These are phyloP conservation scores for Dionaea muscipula DNA, from an alignment of 179 eudicot species.

Conservation along the genomic window DNA sequence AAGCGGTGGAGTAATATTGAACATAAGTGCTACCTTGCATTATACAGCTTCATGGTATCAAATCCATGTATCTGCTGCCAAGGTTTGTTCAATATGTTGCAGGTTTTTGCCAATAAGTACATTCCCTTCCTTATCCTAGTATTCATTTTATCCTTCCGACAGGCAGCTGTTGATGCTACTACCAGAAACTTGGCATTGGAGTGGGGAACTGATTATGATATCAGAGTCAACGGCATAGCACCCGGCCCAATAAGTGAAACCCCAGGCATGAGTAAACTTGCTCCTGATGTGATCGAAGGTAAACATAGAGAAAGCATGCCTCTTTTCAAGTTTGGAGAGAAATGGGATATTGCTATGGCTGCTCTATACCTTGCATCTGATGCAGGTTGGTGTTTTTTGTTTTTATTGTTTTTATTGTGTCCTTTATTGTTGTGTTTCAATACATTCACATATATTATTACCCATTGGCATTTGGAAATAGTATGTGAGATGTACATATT, in stretches of 20 bases:
- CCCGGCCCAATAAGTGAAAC: slow-evolving; percentile 95
- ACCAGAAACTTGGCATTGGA: slow-evolving; percentile 91
- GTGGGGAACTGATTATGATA: slow-evolving; percentile 97
- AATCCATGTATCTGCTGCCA: slow-evolving; percentile 94
- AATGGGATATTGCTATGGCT: slow-evolving; percentile 98
- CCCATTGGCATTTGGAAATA: too few relatives aligned
- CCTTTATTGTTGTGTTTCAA: too few relatives aligned
- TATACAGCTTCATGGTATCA: slow-evolving; percentile 97
- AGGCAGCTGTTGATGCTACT: slow-evolving; percentile 95
- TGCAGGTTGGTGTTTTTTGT: slow-evolving; percentile 47
- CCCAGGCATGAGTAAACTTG: slow-evolving; percentile 84
- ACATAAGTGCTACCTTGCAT: slow-evolving; percentile 95
- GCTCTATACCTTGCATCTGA: slow-evolving; percentile 80
- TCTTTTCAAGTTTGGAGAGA: slow-evolving; percentile 75
- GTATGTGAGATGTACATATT: too few relatives aligned
- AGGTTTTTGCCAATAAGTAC: neutral
- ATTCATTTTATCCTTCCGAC: neutral
- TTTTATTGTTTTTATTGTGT: neutral
- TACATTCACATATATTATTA: too few relatives aligned
- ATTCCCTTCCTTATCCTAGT: neutral
- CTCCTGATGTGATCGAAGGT: slow-evolving; percentile 49
- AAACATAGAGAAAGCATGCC: slow-evolving; percentile 53
- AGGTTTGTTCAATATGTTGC: slow-evolving; percentile 34
- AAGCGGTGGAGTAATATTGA: slow-evolving; percentile 68
- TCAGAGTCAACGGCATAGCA: slow-evolving; percentile 89